Conservation (phyloP, 352 stramenopile species). For the Globisporangium spinosum region DNA sequence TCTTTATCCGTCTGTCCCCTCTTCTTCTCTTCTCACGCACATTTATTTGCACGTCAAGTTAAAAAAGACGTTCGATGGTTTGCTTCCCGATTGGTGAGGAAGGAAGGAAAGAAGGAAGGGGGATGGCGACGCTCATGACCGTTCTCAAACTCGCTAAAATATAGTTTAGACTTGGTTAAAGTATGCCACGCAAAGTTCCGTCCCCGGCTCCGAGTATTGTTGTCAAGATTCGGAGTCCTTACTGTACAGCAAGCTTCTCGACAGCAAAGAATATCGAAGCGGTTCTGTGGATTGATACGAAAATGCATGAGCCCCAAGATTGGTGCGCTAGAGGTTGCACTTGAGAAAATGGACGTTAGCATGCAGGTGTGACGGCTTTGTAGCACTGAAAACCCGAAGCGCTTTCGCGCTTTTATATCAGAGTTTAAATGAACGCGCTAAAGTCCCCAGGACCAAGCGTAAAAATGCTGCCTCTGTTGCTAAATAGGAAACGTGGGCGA, state of each 20-base stretch:
- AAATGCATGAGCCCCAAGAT: background rate
- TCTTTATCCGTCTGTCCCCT: background rate
- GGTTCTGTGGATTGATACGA: background rate
- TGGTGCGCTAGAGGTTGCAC: background rate
- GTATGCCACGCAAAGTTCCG: background rate
- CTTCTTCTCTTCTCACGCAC: no score
- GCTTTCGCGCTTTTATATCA: background rate
- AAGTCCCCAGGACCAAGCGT: background rate
- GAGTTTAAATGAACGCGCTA: background rate
- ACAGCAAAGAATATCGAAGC: background rate
- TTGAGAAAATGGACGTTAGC: background rate
- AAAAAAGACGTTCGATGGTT: slow-evolving; percentile 1
- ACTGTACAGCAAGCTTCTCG: background rate
- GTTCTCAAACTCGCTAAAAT: no score
- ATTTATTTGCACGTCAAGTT: background rate
- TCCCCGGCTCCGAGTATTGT: background rate
- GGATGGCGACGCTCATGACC: no score
- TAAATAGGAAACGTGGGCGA: background rate
- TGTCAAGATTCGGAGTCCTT: background rate
- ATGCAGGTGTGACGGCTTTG: background rate
- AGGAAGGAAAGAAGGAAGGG: no score
- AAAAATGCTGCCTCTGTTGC: background rate
- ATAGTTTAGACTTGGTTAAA: background rate
- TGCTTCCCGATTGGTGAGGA: background rate
- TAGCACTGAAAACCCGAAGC: background rate